phyloP scores from a whole-genome alignment of 768 basidiomycete species.

The Boletus bicolor region DNA sequence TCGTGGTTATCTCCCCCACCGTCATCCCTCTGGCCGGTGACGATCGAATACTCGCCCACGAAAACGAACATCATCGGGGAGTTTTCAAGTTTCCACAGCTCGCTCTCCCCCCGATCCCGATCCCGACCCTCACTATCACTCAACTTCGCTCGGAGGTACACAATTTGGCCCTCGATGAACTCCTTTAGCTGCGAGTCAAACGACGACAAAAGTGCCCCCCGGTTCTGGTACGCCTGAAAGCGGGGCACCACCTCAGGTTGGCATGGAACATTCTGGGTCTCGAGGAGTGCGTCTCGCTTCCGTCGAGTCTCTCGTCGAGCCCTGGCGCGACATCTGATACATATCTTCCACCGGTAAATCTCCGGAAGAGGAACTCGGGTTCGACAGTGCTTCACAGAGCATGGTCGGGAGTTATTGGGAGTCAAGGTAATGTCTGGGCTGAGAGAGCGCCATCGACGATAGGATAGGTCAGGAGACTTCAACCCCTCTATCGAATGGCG shows the following conservation, averaged over 20 bases:
- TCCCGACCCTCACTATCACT: not conserved
- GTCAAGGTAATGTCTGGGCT: slow-evolving; percentile 5
- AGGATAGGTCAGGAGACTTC: not conserved
- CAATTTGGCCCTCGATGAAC: slow-evolving; percentile 25
- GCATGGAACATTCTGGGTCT: no score
- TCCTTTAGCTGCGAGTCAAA: slow-evolving; percentile 15
- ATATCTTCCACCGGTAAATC: slow-evolving; percentile 42
- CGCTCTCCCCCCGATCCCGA: not conserved
- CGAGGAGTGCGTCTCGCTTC: not conserved
- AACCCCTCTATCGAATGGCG: not conserved
- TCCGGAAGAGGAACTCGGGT: slow-evolving; percentile 34
- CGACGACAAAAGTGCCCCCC: slow-evolving; percentile 8
- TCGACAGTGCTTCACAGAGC: slow-evolving; percentile 34
- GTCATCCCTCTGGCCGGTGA: slow-evolving; percentile 10
- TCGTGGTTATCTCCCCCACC: not conserved
- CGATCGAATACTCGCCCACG: slow-evolving; percentile 26
- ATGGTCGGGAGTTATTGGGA: slow-evolving; percentile 35
- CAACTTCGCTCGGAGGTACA: slow-evolving; percentile 22
- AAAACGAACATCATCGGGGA: slow-evolving; percentile 20
- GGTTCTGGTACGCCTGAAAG: slow-evolving; percentile 23
- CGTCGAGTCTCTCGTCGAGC: slow-evolving; percentile 9
- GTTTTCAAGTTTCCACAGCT: not conserved
- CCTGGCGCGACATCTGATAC: slow-evolving; percentile 35
- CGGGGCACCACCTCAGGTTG: slow-evolving; percentile 7
- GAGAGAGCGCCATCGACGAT: slow-evolving; percentile 7